Evolutionary conservation across 2,329 filamentous ascomycete genomes (phyloP).

Genomic region (Akanthomyces uredinophilus): DNA sequence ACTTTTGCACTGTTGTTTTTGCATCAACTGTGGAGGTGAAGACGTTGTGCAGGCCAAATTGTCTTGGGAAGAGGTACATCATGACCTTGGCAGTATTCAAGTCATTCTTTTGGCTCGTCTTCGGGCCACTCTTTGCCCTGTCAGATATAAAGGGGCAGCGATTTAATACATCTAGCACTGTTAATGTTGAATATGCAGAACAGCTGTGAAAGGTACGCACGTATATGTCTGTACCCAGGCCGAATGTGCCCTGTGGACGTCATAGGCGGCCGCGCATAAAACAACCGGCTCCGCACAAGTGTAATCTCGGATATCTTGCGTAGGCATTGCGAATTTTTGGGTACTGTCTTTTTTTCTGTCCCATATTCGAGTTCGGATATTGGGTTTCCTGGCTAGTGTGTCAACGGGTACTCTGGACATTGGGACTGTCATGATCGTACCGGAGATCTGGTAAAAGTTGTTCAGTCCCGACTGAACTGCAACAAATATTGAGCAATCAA

Average conservation of each 20-base stretch:
- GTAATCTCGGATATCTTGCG: conserved; percentile 54
- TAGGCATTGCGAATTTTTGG: background rate
- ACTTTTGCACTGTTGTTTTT: conserved; percentile 62
- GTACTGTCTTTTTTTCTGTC: background rate
- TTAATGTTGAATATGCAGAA: conserved; percentile 14
- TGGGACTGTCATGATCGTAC: conserved; percentile 36
- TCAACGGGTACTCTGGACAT: background rate
- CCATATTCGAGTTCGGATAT: conserved; percentile 41
- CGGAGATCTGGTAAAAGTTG: conserved; percentile 76
- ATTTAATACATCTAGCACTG: conserved; percentile 68
- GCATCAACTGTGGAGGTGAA: conserved; percentile 67
- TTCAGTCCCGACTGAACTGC: conserved; percentile 52
- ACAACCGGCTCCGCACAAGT: conserved; percentile 77
- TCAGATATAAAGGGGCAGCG: conserved; percentile 44
- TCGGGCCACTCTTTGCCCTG: background rate
- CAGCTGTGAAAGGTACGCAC: conserved; percentile 44
- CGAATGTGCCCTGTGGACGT: conserved; percentile 63
- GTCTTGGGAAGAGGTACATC: conserved; percentile 90
- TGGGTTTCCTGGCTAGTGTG: conserved; percentile 37
- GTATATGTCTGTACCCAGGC: conserved; percentile 75
- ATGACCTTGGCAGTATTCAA: conserved; percentile 64
- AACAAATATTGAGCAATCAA: conserved; percentile 73
- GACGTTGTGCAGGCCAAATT: conserved; percentile 89
- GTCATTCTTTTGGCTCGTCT: conserved; percentile 19
- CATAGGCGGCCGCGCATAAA: conserved; percentile 73